Evolutionary conservation across 164 flowering plant genomes (phyloP).

Genomic region (Cinnamomum chago): DNA sequence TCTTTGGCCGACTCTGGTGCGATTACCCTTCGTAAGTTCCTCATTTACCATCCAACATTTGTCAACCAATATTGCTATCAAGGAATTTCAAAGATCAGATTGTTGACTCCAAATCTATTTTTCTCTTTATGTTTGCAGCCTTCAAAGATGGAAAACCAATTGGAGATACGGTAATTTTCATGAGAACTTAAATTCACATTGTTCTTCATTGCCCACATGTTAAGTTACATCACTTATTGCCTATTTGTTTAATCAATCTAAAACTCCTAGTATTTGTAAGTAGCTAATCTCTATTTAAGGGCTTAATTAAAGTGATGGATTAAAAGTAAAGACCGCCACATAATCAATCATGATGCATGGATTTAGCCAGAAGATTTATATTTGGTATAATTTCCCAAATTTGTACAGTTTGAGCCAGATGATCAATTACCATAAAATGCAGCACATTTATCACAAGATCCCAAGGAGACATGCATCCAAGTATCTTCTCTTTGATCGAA

Average conservation of each 20-base stretch:
- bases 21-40: slow-evolving; percentile 63
- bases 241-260: too few relatives aligned
- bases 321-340: too few relatives aligned
- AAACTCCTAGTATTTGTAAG: too few relatives aligned
- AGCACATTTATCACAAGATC: too few relatives aligned
- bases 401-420: too few relatives aligned
- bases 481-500: background rate
- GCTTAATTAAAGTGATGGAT: too few relatives aligned
- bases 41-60: background rate
- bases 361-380: too few relatives aligned
- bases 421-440: too few relatives aligned
- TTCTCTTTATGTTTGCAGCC: slow-evolving; percentile 42
- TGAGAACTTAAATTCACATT: background rate
- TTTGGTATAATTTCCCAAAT: too few relatives aligned
- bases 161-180: slow-evolving; percentile 52
- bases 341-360: too few relatives aligned
- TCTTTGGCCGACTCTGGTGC: slow-evolving; percentile 74
- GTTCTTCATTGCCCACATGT: background rate
- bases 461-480: background rate
- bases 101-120: background rate
- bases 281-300: too few relatives aligned
- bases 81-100: background rate
- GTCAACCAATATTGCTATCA: background rate
- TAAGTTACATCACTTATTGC: too few relatives aligned
- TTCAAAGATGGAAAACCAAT: slow-evolving; percentile 45